These are phyloP conservation scores for Arthrobotrys conoides DNA, from an alignment of 2,329 filamentous ascomycete species.

Conservation along the genomic window DNA sequence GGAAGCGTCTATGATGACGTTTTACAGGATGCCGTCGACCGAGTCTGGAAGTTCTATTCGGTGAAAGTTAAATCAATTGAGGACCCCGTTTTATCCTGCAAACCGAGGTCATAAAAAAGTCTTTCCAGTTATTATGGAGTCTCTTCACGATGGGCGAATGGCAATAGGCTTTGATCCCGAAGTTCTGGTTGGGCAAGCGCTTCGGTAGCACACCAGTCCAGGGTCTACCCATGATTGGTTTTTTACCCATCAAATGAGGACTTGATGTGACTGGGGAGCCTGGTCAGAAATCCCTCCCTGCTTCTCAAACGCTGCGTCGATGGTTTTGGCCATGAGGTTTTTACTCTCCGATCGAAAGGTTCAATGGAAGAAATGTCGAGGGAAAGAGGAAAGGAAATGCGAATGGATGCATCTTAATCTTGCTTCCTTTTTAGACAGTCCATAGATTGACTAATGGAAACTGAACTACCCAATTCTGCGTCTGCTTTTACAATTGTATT, in stretches of 20 bases:
- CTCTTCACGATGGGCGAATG: slow-evolving; percentile 42
- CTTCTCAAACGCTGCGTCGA: slow-evolving; percentile 38
- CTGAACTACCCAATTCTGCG: not conserved
- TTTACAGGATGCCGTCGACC: slow-evolving; percentile 28
- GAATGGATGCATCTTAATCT: slow-evolving; percentile 11
- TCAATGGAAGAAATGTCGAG: slow-evolving; percentile 5
- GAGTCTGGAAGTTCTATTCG: slow-evolving; percentile 38
- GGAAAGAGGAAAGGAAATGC: slow-evolving; percentile 20
- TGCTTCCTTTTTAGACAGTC: slow-evolving; percentile 11
- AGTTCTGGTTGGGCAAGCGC: slow-evolving; percentile 59
- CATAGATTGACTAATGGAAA: not conserved
- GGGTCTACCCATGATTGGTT: slow-evolving; percentile 59
- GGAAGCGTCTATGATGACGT: slow-evolving; percentile 39
- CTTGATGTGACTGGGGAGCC: slow-evolving; percentile 35
- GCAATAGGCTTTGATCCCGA: slow-evolving; percentile 53
- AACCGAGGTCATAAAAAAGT: slow-evolving; percentile 44
- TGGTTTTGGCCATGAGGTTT: slow-evolving; percentile 39
- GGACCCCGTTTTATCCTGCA: slow-evolving; percentile 27
- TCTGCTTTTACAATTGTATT: not conserved
- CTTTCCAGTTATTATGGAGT: slow-evolving; percentile 33
- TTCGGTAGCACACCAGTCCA: slow-evolving; percentile 58
- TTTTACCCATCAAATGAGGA: slow-evolving; percentile 59
- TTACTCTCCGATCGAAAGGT: slow-evolving; percentile 46
- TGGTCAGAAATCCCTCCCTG: slow-evolving; percentile 42
- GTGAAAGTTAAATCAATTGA: slow-evolving; percentile 34